Base-by-base conservation (phyloP, 169 alveolate species). In the Plasmodium cynomolgi region DNA sequence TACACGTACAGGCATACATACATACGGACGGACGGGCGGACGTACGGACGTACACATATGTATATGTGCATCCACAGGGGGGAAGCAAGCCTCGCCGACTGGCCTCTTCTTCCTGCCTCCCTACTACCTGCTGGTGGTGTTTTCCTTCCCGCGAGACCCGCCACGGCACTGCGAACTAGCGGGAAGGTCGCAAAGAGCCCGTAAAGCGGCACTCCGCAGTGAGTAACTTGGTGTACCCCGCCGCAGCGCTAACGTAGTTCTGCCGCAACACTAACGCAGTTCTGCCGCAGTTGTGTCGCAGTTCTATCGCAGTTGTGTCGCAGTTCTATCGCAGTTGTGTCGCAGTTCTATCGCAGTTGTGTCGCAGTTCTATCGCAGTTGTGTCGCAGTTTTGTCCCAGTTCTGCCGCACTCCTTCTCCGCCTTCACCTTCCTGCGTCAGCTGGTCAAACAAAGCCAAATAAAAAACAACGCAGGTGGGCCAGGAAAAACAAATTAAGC, bases 1-100 rank as follows among this genome's bases (percentile, higher is more conserved):
- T 74, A 80, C 33, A 20, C 62, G 73, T 83, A 26, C 62, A 83
- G 44, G 62, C 29, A 83, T 56, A 81, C 54, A 71, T n/a, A 77
- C n/a, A 77, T 31, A 77, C 62, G 44, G 37, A 77, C 17, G n/a
- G 7, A 71, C n/a, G 34, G 34, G 34, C n/a, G n/a, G 41, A 71
- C n/a, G 34, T 71, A 9, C n/a, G 17, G 37, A 26, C 9, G 50
- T 77, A 77, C 62, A 37, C 44, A 77, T 9, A 77, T 68, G n/a
- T 29, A 26, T 8, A 68, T 68, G 37, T 68, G 13, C 37, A 68
- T 8, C 31, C 37, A 68, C n/a, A 68, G 77, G 37, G 37, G 37
- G 37, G 9, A 62, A 0, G 41, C 1, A 29, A 8, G 8, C 62
- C 15, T 50, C n/a, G 62, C 62, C 23, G 23, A 50, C 2, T 50